Conservation (phyloP, 352 stramenopile genomes). For the Phytophthora meadii region DNA sequence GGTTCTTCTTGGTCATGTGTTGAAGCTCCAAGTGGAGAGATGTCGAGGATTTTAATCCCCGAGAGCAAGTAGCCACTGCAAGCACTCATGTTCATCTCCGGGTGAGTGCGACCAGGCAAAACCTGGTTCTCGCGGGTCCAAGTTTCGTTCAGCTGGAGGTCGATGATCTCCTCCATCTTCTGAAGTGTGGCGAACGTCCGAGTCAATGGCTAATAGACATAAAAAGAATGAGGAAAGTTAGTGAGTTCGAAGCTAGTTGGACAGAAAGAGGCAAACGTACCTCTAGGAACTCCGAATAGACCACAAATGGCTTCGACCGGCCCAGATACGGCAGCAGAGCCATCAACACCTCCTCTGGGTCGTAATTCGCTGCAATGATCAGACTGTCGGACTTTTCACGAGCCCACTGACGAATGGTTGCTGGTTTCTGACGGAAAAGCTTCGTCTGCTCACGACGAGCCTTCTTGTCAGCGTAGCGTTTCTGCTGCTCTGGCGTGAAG, state of each 20-base stretch:
- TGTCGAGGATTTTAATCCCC: conserved; percentile 90
- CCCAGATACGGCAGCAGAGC: conserved; percentile 91
- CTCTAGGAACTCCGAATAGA: conserved; percentile 95
- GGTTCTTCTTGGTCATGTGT: neutral
- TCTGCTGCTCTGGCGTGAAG: conserved; percentile 84
- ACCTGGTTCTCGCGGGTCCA: conserved; percentile 97
- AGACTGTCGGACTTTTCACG: conserved; percentile 82
- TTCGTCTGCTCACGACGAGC: conserved; percentile 75
- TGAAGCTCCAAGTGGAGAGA: conserved; percentile 14
- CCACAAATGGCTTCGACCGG: conserved; percentile 94
- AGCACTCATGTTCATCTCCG: conserved; percentile 97
- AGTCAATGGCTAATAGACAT: conserved; percentile 80
- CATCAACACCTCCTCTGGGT: conserved; percentile 89
- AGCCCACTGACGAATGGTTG: conserved; percentile 77
- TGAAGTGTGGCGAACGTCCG: conserved; percentile 90
- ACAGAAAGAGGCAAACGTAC: conserved; percentile 13
- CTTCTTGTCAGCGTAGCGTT: conserved; percentile 84
- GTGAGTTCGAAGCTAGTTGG: neutral
- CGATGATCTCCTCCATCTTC: conserved; percentile 91
- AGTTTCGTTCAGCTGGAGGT: conserved; percentile 95
- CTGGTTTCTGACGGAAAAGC: conserved; percentile 71
- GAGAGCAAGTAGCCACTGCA: conserved; percentile 96
- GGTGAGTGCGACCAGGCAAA: conserved; percentile 93
- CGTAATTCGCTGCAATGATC: conserved; percentile 92
- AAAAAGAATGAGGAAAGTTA: conserved; percentile 1